Evolutionary conservation across 441 rosid species (phyloP).

Genomic region (Aquilaria agallochum): DNA sequence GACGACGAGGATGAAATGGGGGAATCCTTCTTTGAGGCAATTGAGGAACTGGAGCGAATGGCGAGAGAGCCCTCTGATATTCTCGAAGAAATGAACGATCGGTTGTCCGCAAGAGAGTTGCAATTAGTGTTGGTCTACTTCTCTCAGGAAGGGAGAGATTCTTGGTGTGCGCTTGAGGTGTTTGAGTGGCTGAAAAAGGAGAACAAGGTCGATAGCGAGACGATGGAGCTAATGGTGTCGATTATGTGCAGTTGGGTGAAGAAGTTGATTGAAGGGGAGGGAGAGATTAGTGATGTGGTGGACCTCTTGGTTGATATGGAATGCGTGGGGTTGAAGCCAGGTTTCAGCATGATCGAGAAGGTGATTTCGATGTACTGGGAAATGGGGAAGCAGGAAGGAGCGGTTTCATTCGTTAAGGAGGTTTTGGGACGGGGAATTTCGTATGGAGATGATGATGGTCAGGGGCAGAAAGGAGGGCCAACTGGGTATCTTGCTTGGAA

Average conservation of each 20-base stretch:
- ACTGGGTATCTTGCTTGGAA: constrained; percentile 94
- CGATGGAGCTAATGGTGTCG: constrained; percentile 93
- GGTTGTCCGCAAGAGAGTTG: constrained; percentile 69
- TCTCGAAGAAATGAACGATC: constrained; percentile 85
- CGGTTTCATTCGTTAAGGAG: constrained; percentile 67
- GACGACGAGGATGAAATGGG: constrained; percentile 71
- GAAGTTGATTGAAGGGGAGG: constrained; percentile 67
- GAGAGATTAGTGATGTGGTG: constrained; percentile 56
- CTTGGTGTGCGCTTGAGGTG: constrained; percentile 95
- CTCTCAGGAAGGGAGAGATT: constrained; percentile 91
- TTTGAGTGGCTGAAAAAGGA: constrained; percentile 91
- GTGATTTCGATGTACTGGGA: constrained; percentile 87
- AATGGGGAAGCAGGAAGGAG: constrained; percentile 56
- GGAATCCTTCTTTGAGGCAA: constrained; percentile 78
- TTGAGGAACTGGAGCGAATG: constrained; percentile 87
- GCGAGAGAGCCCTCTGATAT: constrained; percentile 87
- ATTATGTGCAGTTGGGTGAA: constrained; percentile 87
- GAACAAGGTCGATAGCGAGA: constrained; percentile 77
- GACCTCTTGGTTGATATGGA: constrained; percentile 88
- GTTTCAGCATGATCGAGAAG: constrained; percentile 91
- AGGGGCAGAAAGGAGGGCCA: constrained; percentile 75
- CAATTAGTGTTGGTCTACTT: constrained; percentile 86
- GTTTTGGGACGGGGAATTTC: constrained; percentile 50
- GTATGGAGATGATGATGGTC: constrained; percentile 36
- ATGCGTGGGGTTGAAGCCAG: constrained; percentile 78